phyloP scores from a whole-genome alignment of 228 moss, liverwort and hornwort species.

The Sphagnum fallax region DNA sequence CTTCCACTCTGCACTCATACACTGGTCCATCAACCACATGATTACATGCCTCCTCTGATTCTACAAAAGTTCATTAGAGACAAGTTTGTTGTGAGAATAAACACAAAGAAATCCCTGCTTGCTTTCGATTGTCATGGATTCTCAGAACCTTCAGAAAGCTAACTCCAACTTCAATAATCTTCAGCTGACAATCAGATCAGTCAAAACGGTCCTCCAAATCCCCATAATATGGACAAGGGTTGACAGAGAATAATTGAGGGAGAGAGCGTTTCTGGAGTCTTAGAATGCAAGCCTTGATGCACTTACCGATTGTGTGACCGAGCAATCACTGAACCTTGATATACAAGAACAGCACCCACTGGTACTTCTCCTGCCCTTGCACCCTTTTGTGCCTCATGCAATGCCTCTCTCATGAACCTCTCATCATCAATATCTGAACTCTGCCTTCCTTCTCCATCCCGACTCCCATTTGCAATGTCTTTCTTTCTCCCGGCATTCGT shows the following conservation, averaged over 20 bases:
- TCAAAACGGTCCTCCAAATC: no score
- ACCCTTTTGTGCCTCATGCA: conserved; percentile 62
- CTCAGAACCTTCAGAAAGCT: no score
- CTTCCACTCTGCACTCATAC: conserved; percentile 70
- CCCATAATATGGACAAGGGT: no score
- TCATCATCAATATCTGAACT: conserved; percentile 36
- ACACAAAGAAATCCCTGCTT: no score
- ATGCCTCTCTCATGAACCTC: conserved; percentile 59
- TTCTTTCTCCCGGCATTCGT: not conserved
- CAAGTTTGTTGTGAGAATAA: no score
- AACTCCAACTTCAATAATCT: no score
- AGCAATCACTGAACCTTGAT: conserved; percentile 57
- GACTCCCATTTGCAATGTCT: not conserved
- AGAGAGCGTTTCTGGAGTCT: no score
- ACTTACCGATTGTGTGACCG: conserved; percentile 70
- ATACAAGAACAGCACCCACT: conserved; percentile 71
- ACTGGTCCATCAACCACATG: conserved; percentile 40
- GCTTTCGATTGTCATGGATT: no score
- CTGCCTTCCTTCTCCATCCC: not conserved
- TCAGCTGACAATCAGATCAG: no score
- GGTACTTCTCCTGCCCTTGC: conserved; percentile 66
- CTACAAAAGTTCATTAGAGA: no score
- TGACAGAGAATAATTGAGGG: no score
- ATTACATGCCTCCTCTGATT: conserved; percentile 14
- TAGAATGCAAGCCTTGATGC: not conserved